phyloP scores from a whole-genome alignment of 805 yeast genomes.

The Candida endomychidarum region DNA sequence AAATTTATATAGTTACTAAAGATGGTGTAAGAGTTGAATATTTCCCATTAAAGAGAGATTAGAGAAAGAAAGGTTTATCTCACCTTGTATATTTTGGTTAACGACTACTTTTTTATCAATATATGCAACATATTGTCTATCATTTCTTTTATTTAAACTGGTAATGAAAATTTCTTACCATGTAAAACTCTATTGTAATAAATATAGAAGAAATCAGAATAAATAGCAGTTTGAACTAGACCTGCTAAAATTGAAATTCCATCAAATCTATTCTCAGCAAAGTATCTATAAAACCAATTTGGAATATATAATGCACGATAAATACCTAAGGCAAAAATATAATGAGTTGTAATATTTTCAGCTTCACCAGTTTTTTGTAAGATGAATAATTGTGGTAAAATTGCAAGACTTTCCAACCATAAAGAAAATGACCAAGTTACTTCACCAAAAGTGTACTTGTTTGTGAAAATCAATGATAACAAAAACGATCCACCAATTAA shows the following conservation, averaged over 20 bases:
- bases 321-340: slow-evolving; percentile 88
- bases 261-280: slow-evolving; percentile 62
- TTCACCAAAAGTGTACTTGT: slow-evolving; percentile 61
- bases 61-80: slow-evolving; percentile 11
- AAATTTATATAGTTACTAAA: slow-evolving; percentile 85
- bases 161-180: slow-evolving; percentile 75
- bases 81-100: slow-evolving; percentile 1
- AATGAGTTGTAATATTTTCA: slow-evolving; percentile 83
- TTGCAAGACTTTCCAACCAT: slow-evolving; percentile 92
- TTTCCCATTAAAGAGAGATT: slow-evolving; percentile 87
- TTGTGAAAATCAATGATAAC: slow-evolving; percentile 59
- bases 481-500: slow-evolving; percentile 62
- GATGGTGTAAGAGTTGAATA: slow-evolving; percentile 86
- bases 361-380: slow-evolving; percentile 88
- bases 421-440: slow-evolving; percentile 83
- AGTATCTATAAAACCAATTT: slow-evolving; percentile 91
- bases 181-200: slow-evolving; percentile 78
- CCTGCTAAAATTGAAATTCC: slow-evolving; percentile 76
- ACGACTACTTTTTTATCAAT: slow-evolving; percentile 3
- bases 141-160: slow-evolving; percentile 36
- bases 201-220: slow-evolving; percentile 94
- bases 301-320: slow-evolving; percentile 90
- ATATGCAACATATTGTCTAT: slow-evolving; percentile 3
- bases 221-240: slow-evolving; percentile 77
- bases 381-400: slow-evolving; percentile 89